A percentile compares a stretch with the other conserved stretches of the same genome.
Conservation (phyloP, 164 flowering plant species). For the Magnolia kwangsiensis region DNA sequence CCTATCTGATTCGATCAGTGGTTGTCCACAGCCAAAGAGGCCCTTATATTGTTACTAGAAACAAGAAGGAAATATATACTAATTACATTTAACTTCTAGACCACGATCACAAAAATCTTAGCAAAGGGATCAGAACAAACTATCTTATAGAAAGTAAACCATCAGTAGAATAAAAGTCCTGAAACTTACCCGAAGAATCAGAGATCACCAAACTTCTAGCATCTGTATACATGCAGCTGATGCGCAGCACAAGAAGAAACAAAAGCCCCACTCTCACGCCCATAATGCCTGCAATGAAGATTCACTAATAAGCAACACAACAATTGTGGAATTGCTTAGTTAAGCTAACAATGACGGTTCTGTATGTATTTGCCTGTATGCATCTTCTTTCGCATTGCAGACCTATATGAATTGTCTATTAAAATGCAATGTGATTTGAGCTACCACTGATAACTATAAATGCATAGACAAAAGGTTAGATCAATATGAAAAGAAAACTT, state of each 20-base stretch:
- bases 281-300: conserved; percentile 46
- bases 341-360: background rate
- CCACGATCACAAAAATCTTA: no score
- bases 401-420: background rate
- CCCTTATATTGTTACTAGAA: no score
- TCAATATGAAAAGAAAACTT: no score
- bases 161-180: background rate
- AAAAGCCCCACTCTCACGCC: conserved; percentile 41
- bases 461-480: no score
- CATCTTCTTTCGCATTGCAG: background rate
- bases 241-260: conserved; percentile 42
- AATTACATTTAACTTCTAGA: no score
- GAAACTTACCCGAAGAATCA: conserved; percentile 27
- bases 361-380: background rate
- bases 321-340: background rate
- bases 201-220: conserved; percentile 35
- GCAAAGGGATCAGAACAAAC: no score
- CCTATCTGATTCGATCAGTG: no score
- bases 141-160: background rate
- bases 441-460: background rate
- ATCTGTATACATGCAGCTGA: conserved; percentile 34
- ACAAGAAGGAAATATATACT: no score
- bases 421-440: background rate
- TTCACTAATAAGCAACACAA: no score
- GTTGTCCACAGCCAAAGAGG: no score